Evolutionary conservation across 2,329 filamentous ascomycete genomes (phyloP).

Genomic region (Trichoderma breve): DNA sequence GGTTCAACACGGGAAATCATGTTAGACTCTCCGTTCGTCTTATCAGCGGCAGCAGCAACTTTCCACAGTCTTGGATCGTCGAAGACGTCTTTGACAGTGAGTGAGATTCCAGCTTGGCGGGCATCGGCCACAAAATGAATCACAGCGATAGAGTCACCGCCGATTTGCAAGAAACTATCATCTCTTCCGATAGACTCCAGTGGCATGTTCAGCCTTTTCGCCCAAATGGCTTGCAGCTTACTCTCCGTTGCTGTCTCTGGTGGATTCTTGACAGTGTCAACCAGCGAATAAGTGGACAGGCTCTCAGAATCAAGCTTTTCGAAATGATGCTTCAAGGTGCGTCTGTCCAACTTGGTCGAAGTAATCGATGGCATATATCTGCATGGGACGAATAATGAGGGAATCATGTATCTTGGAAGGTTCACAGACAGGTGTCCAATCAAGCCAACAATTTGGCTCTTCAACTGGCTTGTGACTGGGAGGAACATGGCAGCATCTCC

Average conservation of each 20-base stretch:
- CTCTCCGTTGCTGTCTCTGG: constrained; percentile 10
- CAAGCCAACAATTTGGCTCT: not conserved
- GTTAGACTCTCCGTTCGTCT: not conserved
- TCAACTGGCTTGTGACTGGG: not conserved
- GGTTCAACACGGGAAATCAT: not conserved
- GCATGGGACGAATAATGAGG: constrained; percentile 10
- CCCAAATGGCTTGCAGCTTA: constrained; percentile 15
- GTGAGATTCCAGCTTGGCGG: not conserved
- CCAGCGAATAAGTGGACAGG: not conserved
- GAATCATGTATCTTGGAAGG: constrained; percentile 15
- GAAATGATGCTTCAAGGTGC: not conserved
- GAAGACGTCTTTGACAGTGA: constrained; percentile 3
- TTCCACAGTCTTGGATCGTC: constrained; percentile 1
- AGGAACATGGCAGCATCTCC: not conserved
- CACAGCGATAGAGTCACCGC: constrained; percentile 20
- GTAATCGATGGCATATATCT: constrained; percentile 11
- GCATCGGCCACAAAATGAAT: constrained; percentile 13
- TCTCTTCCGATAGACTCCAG: constrained; percentile 15
- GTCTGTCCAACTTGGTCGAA: constrained; percentile 10
- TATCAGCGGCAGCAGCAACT: not conserved
- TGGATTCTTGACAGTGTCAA: not conserved
- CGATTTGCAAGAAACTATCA: constrained; percentile 20
- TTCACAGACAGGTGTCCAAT: not conserved
- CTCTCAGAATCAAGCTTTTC: not conserved
- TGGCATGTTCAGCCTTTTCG: constrained; percentile 4